Conservation (phyloP, 1,139 yeast genomes). For the Zygosaccharomyces pseudobailii region DNA sequence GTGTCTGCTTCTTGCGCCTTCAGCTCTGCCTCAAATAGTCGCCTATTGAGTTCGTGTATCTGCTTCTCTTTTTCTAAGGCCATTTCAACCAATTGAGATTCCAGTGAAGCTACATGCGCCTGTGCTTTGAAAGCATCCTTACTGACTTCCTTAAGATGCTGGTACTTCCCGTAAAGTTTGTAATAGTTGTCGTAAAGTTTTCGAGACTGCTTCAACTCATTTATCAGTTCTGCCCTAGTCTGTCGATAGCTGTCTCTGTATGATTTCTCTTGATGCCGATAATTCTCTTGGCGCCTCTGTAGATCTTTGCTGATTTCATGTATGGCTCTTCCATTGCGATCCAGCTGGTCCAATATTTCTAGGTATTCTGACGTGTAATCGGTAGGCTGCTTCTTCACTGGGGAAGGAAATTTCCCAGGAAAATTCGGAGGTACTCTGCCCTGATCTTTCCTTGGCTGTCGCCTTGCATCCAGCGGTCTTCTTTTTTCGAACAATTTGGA, state of each 20-base stretch:
- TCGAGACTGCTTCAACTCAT: constrained; percentile 34
- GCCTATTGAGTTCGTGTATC: constrained; percentile 25
- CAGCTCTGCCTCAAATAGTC: constrained; percentile 21
- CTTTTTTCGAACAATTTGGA: constrained; percentile 18
- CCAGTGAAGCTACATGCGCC: constrained; percentile 22
- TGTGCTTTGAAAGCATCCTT: constrained; percentile 16
- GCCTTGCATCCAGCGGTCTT: not conserved
- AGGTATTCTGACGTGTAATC: constrained; percentile 22
- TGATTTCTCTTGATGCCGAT: constrained; percentile 23
- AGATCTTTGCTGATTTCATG: constrained; percentile 20
- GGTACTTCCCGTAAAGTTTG: constrained; percentile 41
- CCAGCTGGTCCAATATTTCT: constrained; percentile 22
- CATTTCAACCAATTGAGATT: constrained; percentile 25
- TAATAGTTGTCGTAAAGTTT: constrained; percentile 38
- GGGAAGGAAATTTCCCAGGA: constrained; percentile 26
- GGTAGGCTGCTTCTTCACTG: constrained; percentile 9
- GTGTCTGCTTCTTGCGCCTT: constrained; percentile 25
- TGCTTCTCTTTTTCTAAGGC: constrained; percentile 21
- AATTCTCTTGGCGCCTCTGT: constrained; percentile 18
- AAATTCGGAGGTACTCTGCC: constrained; percentile 1
- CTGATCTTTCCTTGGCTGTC: not conserved
- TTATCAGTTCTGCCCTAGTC: constrained; percentile 35
- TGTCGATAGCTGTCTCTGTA: constrained; percentile 36
- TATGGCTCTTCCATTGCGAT: constrained; percentile 28
- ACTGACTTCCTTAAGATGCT: constrained; percentile 34